Evolutionary conservation across 2,329 filamentous ascomycete genomes (phyloP).

Genomic region (Teratosphaeria viscida): DNA sequence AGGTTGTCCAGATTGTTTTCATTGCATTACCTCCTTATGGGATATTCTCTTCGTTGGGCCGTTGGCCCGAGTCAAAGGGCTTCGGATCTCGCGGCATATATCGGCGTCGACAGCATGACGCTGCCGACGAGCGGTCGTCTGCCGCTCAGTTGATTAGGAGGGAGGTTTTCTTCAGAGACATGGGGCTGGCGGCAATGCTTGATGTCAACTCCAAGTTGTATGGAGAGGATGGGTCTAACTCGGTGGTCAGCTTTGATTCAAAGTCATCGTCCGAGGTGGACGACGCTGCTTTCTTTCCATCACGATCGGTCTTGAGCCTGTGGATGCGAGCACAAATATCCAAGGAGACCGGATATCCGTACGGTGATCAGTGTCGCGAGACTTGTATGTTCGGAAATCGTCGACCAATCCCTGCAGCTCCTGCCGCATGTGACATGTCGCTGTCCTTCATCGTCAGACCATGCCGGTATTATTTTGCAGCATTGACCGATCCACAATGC

Average conservation of each 20-base stretch:
- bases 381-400: neutral
- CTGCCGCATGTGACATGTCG: neutral
- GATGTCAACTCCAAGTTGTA: too few species aligned
- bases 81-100: too few species aligned
- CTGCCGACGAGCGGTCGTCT: too few species aligned
- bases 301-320: neutral
- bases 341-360: neutral
- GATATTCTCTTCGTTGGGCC: too few species aligned
- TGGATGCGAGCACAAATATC: neutral
- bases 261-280: neutral
- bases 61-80: too few species aligned
- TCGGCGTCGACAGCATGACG: too few species aligned
- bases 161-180: too few species aligned
- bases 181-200: too few species aligned
- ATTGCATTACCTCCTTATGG: too few species aligned
- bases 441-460: neutral
- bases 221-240: neutral
- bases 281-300: neutral
- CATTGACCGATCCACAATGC: neutral
- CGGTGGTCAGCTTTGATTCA: neutral
- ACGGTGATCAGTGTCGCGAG: neutral
- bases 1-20: neutral
- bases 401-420: neutral
- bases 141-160: too few species aligned
- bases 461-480: neutral